These are phyloP conservation scores for Pseudonitzschia multistriata DNA, from an alignment of 108 stramenopile genomes.

Conservation along the genomic window DNA sequence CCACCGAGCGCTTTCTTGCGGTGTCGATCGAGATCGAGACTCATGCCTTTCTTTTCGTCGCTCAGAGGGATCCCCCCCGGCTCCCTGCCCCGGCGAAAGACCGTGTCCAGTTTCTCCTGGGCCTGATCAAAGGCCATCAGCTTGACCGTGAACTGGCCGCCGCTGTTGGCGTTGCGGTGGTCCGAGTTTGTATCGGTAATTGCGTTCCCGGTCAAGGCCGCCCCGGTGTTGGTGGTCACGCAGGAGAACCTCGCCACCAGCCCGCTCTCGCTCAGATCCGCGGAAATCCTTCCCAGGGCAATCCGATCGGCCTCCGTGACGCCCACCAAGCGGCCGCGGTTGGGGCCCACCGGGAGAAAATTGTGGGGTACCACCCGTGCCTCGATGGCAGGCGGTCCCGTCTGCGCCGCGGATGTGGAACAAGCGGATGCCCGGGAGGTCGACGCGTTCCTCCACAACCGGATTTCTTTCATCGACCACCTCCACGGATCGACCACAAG, in stretches of 20 bases:
- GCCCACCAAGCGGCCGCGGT: conserved; percentile 4
- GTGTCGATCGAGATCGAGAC: neutral
- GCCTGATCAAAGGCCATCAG: conserved; percentile 8
- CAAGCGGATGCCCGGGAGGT: neutral
- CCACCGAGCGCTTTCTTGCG: too few relatives aligned
- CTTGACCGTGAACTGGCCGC: conserved; percentile 6
- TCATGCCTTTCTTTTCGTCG: neutral
- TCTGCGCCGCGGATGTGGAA: neutral
- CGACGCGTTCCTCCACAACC: conserved; percentile 14
- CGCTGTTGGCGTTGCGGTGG: neutral
- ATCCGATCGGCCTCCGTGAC: neutral
- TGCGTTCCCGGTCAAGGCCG: neutral
- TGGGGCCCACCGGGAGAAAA: conserved; percentile 6
- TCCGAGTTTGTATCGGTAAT: neutral
- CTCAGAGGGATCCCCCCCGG: conserved; percentile 7
- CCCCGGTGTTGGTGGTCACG: neutral
- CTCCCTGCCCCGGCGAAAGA: neutral
- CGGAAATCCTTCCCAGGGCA: neutral
- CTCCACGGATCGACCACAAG: conserved; percentile 5
- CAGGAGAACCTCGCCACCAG: conserved; percentile 5
- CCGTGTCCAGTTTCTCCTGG: neutral
- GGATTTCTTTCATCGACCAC: conserved; percentile 7
- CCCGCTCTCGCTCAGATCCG: neutral
- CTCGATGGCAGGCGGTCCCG: neutral
- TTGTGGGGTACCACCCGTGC: conserved; percentile 1